Conservation (phyloP, 164 flowering plant species). For the Macadamia tetraphylla region DNA sequence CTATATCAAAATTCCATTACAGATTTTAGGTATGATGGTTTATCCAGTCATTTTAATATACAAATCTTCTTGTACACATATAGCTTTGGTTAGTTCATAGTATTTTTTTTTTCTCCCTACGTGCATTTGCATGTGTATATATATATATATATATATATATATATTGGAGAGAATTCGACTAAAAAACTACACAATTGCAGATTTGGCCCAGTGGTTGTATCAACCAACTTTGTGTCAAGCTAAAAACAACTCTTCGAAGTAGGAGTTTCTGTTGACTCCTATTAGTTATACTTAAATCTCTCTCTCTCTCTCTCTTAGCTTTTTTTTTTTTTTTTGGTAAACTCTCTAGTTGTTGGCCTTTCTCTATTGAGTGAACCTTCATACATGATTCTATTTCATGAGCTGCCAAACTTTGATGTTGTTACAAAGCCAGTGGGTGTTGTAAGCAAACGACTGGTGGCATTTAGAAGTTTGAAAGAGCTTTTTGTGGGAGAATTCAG, state of each 20-base stretch:
- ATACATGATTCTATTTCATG: constrained; percentile 10
- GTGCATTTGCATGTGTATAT: too few species aligned
- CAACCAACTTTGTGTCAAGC: constrained; percentile 86
- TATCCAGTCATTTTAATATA: too few species aligned
- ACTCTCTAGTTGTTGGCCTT: not conserved
- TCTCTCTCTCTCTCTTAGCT: too few species aligned
- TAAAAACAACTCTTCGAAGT: constrained; percentile 52
- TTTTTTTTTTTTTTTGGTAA: constrained; percentile 63
- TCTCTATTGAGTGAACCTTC: not conserved
- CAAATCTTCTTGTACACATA: too few species aligned
- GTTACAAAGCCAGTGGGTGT: constrained; percentile 65
- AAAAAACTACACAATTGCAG: constrained; percentile 30
- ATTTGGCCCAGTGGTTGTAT: constrained; percentile 77
- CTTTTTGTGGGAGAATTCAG: constrained; percentile 4
- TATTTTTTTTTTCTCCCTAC: too few species aligned
- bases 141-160: too few species aligned
- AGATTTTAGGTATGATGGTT: too few species aligned
- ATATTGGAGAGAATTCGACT: not conserved
- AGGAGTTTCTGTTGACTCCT: constrained; percentile 51
- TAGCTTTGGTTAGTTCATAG: too few species aligned
- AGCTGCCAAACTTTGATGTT: constrained; percentile 74
- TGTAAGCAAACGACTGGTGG: constrained; percentile 59
- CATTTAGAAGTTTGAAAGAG: constrained; percentile 40
- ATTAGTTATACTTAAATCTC: too few species aligned
- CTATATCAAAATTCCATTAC: too few species aligned